Conservation (phyloP, 176 grass and related monocot species). For the Phragmites australis region DNA sequence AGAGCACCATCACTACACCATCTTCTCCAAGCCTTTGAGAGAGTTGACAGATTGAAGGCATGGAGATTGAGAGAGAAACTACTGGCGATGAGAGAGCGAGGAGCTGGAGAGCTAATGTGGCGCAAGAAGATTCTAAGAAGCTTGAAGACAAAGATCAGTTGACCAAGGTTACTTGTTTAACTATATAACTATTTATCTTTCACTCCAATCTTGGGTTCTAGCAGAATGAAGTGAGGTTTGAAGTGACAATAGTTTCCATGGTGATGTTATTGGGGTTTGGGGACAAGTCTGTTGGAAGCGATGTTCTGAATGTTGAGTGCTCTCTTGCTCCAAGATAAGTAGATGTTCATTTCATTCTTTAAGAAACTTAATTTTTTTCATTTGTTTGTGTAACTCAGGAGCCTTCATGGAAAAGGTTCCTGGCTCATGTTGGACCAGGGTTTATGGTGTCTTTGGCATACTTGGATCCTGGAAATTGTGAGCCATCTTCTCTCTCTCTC, state of each 20-base stretch:
- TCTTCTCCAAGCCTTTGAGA: background rate
- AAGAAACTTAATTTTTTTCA: background rate
- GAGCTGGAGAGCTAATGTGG: slow-evolving; percentile 24
- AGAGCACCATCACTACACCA: background rate
- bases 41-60: background rate
- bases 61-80: slow-evolving; percentile 51
- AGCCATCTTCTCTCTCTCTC: slow-evolving; percentile 25
- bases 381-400: slow-evolving; percentile 40
- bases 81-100: slow-evolving; percentile 8
- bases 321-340: background rate
- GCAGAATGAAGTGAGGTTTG: background rate
- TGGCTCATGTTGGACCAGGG: slow-evolving; percentile 83
- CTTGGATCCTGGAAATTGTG: slow-evolving; percentile 89
- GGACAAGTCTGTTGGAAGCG: background rate
- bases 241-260: background rate
- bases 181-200: background rate
- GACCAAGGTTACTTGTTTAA: slow-evolving; percentile 22
- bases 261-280: background rate
- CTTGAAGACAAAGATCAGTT: background rate
- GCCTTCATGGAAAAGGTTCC: slow-evolving; percentile 70
- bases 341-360: background rate
- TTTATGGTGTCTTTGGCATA: slow-evolving; percentile 95
- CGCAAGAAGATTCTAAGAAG: slow-evolving; percentile 23
- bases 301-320: background rate
- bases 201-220: background rate